Percentiles rank a stretch among this genome's conserved stretches.
phyloP scores from a whole-genome alignment of 1,284 basidiomycete genomes.

The Phellinidium pouzarii region DNA sequence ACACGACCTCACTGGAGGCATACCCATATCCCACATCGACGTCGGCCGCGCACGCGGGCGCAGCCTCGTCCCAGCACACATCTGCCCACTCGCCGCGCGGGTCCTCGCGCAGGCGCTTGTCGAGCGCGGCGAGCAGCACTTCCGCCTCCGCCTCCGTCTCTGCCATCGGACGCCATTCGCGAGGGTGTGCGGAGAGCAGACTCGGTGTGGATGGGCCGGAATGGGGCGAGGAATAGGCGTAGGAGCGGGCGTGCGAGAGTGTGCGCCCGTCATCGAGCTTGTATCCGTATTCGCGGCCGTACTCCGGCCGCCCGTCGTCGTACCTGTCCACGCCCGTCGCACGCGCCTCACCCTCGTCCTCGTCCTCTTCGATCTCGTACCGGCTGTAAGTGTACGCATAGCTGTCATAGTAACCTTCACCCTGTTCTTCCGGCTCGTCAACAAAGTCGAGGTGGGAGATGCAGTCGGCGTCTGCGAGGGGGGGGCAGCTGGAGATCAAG shows the following conservation, averaged over 20 bases:
- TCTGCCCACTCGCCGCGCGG: slow-evolving; percentile 3
- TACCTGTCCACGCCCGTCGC: not conserved
- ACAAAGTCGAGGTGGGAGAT: slow-evolving; percentile 9
- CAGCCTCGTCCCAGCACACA: slow-evolving; percentile 12
- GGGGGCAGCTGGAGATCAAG: not conserved
- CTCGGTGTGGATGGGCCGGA: not conserved
- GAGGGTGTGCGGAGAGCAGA: too few species aligned
- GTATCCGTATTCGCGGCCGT: not conserved
- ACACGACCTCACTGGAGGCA: too few species aligned
- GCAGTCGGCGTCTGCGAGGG: not conserved
- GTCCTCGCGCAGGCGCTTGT: slow-evolving; percentile 2
- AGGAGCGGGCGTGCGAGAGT: not conserved
- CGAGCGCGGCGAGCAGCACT: not conserved
- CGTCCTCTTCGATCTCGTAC: not conserved
- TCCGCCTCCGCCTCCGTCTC: not conserved
- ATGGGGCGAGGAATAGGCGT: not conserved
- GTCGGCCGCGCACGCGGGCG: not conserved
- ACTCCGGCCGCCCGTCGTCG: not conserved
- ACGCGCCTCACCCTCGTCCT: not conserved
- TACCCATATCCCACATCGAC: not conserved
- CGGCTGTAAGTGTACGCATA: not conserved
- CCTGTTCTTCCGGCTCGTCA: not conserved
- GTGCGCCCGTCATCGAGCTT: not conserved
- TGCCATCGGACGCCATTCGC: too few species aligned
- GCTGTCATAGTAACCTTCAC: not conserved